phyloP scores from a whole-genome alignment of 306 rosid species.

The Fagus sylvatica region DNA sequence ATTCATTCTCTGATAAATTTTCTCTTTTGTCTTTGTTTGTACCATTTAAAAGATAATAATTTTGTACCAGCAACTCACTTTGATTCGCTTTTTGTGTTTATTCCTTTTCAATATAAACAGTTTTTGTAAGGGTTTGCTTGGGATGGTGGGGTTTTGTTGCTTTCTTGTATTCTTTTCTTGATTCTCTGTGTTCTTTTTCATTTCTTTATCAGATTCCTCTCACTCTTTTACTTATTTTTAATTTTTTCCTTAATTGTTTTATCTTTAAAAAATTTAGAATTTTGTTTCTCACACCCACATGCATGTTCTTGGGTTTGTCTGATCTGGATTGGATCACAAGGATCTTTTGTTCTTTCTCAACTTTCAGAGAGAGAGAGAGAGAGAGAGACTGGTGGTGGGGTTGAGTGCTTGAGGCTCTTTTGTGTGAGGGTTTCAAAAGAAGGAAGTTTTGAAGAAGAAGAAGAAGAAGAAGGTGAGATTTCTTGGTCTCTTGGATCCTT shows the following conservation, averaged over 20 bases:
- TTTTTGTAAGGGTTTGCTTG: constrained; percentile 41
- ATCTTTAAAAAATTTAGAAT: constrained; percentile 24
- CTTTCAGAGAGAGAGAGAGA: constrained; percentile 30
- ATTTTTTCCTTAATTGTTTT: neutral
- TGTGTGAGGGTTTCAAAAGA: constrained; percentile 42
- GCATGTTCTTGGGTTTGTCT: constrained; percentile 85
- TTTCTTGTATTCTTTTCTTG: constrained; percentile 52
- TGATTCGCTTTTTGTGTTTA: constrained; percentile 33
- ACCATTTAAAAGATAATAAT: neutral
- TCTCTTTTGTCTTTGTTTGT: neutral
- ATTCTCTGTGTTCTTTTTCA: constrained; percentile 36
- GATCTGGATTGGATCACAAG: constrained; percentile 98
- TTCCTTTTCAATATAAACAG: constrained; percentile 38
- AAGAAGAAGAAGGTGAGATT: constrained; percentile 61
- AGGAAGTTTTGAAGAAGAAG: constrained; percentile 19
- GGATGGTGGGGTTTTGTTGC: constrained; percentile 61
- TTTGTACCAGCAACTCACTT: constrained; percentile 18
- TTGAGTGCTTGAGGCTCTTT: constrained; percentile 35
- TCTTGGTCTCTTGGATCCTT: constrained; percentile 45
- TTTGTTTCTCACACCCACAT: constrained; percentile 61
- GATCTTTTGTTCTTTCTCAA: constrained; percentile 60
- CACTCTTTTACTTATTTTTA: neutral
- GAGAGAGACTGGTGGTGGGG: constrained; percentile 40
- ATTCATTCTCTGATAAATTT: neutral
- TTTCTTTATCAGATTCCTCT: constrained; percentile 29